Conservation (phyloP, 1,284 basidiomycete species). For the Austroboletus niveus region DNA sequence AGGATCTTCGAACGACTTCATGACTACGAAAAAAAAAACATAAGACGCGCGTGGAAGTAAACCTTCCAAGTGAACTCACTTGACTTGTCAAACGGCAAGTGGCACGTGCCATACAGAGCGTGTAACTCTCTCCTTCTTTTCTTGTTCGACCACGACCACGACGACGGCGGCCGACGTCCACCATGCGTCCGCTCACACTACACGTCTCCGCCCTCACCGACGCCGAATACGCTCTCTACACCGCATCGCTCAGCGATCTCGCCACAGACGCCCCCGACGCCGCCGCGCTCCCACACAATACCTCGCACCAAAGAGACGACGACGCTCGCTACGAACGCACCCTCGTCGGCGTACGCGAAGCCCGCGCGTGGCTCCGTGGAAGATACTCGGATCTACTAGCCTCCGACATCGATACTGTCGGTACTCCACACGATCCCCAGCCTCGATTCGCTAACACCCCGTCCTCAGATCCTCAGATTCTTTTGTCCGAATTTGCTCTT, state of each 20-base stretch:
- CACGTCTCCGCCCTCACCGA: slow-evolving; percentile 74
- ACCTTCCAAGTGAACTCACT: too few species aligned
- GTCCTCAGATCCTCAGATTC: slow-evolving; percentile 56
- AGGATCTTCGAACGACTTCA: slow-evolving; percentile 4
- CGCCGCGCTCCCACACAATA: slow-evolving; percentile 22
- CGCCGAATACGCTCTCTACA: slow-evolving; percentile 65
- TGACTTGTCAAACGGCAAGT: not conserved
- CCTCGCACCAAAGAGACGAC: slow-evolving; percentile 25
- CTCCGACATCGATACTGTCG: slow-evolving; percentile 58
- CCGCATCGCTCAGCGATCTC: slow-evolving; percentile 58
- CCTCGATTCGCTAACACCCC: not conserved
- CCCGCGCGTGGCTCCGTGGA: slow-evolving; percentile 71
- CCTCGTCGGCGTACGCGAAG: slow-evolving; percentile 58
- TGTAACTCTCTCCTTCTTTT: not conserved
- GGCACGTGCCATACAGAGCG: not conserved
- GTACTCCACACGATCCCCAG: slow-evolving; percentile 3
- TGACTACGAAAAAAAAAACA: too few species aligned
- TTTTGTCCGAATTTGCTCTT: slow-evolving; percentile 55
- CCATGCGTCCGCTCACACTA: slow-evolving; percentile 57
- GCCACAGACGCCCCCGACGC: slow-evolving; percentile 28
- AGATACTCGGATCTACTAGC: slow-evolving; percentile 55
- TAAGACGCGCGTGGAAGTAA: too few species aligned
- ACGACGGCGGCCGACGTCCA: not conserved
- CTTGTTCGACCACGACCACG: slow-evolving; percentile 1
- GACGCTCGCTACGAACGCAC: slow-evolving; percentile 52